A percentile compares a stretch with the other conserved stretches of the same genome.
Conservation (phyloP, 768 basidiomycete species). For the Trametes cubensis region DNA sequence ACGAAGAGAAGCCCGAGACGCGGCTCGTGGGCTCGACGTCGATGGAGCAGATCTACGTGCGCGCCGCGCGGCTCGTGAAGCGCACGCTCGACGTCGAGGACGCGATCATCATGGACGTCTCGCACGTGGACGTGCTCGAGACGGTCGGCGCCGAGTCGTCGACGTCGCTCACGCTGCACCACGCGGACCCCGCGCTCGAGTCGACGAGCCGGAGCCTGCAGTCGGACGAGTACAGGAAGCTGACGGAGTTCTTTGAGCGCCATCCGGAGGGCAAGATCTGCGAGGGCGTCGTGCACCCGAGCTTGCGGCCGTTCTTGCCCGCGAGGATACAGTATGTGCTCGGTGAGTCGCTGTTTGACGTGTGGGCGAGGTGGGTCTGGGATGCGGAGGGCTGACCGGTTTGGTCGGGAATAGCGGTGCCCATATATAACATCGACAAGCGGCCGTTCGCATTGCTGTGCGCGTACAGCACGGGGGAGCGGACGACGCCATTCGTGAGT, state of each 20-base stretch:
- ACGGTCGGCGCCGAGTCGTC: conserved; percentile 59
- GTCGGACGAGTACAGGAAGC: conserved; percentile 70
- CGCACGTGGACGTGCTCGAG: conserved; percentile 86
- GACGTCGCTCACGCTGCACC: conserved; percentile 71
- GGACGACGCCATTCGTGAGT: conserved; percentile 78
- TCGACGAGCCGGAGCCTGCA: conserved; percentile 53
- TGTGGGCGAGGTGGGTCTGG: background rate
- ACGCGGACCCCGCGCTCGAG: conserved; percentile 58
- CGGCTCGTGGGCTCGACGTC: conserved; percentile 35
- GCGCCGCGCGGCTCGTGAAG: conserved; percentile 87
- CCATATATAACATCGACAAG: conserved; percentile 92
- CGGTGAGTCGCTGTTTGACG: conserved; percentile 50
- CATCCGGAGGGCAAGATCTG: conserved; percentile 86
- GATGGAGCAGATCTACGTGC: conserved; percentile 91
- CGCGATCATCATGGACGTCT: conserved; percentile 89
- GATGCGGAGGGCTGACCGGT: conserved; percentile 8
- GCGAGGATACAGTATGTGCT: conserved; percentile 83
- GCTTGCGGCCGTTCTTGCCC: conserved; percentile 82
- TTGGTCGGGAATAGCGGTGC: conserved; percentile 65
- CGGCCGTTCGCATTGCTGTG: conserved; percentile 89
- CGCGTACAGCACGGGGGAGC: conserved; percentile 85
- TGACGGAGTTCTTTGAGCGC: conserved; percentile 77
- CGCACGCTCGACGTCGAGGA: conserved; percentile 92
- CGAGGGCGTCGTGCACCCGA: conserved; percentile 83
- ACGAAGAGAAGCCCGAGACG: conserved; percentile 40